Percentiles rank a stretch among this genome's conserved stretches.
Conservation (phyloP, 1,284 basidiomycete species). For the Pseudozyma sp. region DNA sequence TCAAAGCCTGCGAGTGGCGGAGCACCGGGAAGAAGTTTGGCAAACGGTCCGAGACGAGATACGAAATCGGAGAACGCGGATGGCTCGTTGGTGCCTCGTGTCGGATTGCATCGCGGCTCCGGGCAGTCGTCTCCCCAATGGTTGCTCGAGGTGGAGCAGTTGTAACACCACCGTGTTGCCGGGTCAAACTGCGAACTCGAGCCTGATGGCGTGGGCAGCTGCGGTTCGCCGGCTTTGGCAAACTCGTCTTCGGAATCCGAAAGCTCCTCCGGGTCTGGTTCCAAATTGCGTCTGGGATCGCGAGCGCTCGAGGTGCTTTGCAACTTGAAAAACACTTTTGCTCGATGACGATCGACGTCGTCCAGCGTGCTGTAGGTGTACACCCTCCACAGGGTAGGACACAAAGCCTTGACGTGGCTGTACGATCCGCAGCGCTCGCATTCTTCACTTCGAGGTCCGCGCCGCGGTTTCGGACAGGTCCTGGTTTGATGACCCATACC, state of each 20-base stretch:
- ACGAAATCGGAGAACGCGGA: conserved; percentile 83
- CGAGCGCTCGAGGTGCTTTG: conserved; percentile 8
- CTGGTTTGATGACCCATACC: conserved; percentile 85
- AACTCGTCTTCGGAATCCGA: conserved; percentile 39
- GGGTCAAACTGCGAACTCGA: conserved; percentile 38
- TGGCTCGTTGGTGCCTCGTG: conserved; percentile 73
- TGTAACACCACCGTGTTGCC: conserved; percentile 84
- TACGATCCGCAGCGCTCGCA: conserved; percentile 82
- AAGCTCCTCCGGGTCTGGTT: conserved; percentile 31
- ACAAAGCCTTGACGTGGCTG: conserved; percentile 80
- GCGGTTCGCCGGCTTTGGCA: conserved; percentile 16
- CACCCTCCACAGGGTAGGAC: conserved; percentile 86
- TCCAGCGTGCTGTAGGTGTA: conserved; percentile 80
- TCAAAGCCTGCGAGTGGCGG: conserved; percentile 30
- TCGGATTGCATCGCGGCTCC: conserved; percentile 72
- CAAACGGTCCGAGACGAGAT: conserved; percentile 80
- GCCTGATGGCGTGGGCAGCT: conserved; percentile 8
- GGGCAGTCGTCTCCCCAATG: conserved; percentile 90
- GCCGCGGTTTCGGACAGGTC: conserved; percentile 73
- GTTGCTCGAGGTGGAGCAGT: conserved; percentile 78
- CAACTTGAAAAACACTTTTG: conserved; percentile 29
- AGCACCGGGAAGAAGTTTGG: conserved; percentile 67
- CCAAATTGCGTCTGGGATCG: conserved; percentile 21
- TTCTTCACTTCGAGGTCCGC: conserved; percentile 65
- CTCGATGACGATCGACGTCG: conserved; percentile 70